A percentile compares a stretch with the other conserved stretches of the same genome.
Conservation (phyloP, 2,329 filamentous ascomycete genomes). For the Penicillium sp. region DNA sequence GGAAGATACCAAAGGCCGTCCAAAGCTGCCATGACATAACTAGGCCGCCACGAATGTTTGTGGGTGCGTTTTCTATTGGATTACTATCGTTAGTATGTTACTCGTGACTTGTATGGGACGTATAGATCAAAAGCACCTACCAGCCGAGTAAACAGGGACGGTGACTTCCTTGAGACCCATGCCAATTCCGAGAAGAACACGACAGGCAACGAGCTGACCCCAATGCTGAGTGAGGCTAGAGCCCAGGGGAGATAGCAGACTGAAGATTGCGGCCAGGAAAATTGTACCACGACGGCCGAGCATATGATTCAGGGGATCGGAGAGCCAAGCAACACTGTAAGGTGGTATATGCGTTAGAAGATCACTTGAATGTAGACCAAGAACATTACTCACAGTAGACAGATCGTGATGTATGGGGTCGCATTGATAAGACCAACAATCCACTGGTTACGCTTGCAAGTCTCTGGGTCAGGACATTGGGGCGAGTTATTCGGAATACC, state of each 20-base stretch:
- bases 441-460: slow-evolving; percentile 48
- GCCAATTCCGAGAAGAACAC: slow-evolving; percentile 34
- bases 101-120: neutral
- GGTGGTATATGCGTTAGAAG: neutral
- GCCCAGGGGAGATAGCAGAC: slow-evolving; percentile 17
- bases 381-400: slow-evolving; percentile 44
- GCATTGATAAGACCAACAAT: slow-evolving; percentile 63
- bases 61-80: slow-evolving; percentile 48
- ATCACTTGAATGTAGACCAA: neutral
- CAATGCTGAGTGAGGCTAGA: slow-evolving; percentile 18
- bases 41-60: slow-evolving; percentile 53
- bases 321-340: slow-evolving; percentile 18
- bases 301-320: slow-evolving; percentile 18
- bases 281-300: slow-evolving; percentile 21
- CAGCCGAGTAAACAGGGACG: slow-evolving; percentile 53
- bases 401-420: slow-evolving; percentile 51
- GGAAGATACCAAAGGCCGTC: slow-evolving; percentile 41
- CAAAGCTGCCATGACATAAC: slow-evolving; percentile 58
- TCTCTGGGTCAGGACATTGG: slow-evolving; percentile 18
- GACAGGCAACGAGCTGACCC: slow-evolving; percentile 17
- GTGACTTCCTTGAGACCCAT: slow-evolving; percentile 44
- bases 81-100: neutral
- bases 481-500: slow-evolving; percentile 19
- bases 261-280: slow-evolving; percentile 19
- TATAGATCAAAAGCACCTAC: neutral